Conservation (phyloP, 306 rosid species). For the Aeschynomene evenia region DNA sequence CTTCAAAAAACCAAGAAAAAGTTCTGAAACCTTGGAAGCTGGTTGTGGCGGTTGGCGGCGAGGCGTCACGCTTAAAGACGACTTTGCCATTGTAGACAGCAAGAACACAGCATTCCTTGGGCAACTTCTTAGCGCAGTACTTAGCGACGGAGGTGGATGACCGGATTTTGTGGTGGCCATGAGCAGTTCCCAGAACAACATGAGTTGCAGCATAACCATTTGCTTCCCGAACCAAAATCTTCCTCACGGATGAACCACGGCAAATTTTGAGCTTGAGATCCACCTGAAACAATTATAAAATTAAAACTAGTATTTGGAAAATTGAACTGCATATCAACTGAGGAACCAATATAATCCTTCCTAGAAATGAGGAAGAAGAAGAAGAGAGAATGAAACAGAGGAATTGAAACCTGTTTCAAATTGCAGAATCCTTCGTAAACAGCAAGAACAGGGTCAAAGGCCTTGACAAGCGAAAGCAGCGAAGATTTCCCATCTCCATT, state of each 20-base stretch:
- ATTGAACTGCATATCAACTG: too few species aligned
- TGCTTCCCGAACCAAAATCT: slow-evolving; percentile 81
- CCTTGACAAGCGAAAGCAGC: slow-evolving; percentile 80
- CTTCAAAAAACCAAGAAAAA: slow-evolving; percentile 6
- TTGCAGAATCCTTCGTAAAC: slow-evolving; percentile 97
- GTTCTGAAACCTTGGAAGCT: slow-evolving; percentile 55
- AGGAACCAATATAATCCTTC: too few species aligned
- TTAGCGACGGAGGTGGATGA: slow-evolving; percentile 76
- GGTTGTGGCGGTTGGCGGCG: slow-evolving; percentile 12
- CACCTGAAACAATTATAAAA: slow-evolving; percentile 54
- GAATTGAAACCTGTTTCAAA: slow-evolving; percentile 80
- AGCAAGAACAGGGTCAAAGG: slow-evolving; percentile 92
- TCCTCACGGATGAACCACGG: slow-evolving; percentile 71
- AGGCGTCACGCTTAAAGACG: slow-evolving; percentile 60
- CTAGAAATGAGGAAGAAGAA: background rate
- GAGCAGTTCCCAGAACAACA: slow-evolving; percentile 72
- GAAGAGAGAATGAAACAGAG: background rate
- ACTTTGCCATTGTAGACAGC: slow-evolving; percentile 85
- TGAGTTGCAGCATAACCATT: slow-evolving; percentile 62
- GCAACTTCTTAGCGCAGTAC: slow-evolving; percentile 78
- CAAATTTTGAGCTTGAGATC: slow-evolving; percentile 90
- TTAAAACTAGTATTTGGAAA: background rate
- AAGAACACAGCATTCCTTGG: slow-evolving; percentile 62
- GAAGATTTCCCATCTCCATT: slow-evolving; percentile 81
- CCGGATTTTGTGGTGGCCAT: slow-evolving; percentile 59